phyloP scores from a whole-genome alignment of 257 asterid species.

The Ilex asprella region DNA sequence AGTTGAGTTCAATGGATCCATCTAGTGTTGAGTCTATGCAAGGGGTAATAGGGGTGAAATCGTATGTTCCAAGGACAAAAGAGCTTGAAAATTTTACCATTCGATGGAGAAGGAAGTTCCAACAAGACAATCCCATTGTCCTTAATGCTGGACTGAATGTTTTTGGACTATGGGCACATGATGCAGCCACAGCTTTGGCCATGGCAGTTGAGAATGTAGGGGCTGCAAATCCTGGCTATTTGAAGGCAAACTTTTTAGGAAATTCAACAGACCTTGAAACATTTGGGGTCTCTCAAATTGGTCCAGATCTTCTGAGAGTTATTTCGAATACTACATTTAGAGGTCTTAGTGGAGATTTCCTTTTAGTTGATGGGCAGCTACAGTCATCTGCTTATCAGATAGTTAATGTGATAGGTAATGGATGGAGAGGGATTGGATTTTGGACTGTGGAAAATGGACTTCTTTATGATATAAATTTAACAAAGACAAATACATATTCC shows the following conservation, averaged over 20 bases:
- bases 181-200: constrained; percentile 11
- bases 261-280: constrained; percentile 5
- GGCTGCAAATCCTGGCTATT: background rate
- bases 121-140: background rate
- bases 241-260: background rate
- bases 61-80: constrained; percentile 3
- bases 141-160: background rate
- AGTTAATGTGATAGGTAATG: constrained; percentile 11
- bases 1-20: background rate
- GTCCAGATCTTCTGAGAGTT: constrained; percentile 7
- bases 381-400: constrained; percentile 12
- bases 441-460: constrained; percentile 17
- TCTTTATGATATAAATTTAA: background rate
- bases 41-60: constrained; percentile 14
- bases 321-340: constrained; percentile 4
- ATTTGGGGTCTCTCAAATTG: constrained; percentile 4
- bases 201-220: constrained; percentile 15
- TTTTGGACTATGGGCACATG: constrained; percentile 20
- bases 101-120: background rate
- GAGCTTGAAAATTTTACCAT: constrained; percentile 8
- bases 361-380: constrained; percentile 9
- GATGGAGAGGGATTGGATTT: constrained; percentile 7
- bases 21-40: constrained; percentile 1
- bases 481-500: background rate
- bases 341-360: constrained; percentile 13